Base-by-base conservation (phyloP, 2,329 filamentous ascomycete species). In the Dactylellina sp. region DNA sequence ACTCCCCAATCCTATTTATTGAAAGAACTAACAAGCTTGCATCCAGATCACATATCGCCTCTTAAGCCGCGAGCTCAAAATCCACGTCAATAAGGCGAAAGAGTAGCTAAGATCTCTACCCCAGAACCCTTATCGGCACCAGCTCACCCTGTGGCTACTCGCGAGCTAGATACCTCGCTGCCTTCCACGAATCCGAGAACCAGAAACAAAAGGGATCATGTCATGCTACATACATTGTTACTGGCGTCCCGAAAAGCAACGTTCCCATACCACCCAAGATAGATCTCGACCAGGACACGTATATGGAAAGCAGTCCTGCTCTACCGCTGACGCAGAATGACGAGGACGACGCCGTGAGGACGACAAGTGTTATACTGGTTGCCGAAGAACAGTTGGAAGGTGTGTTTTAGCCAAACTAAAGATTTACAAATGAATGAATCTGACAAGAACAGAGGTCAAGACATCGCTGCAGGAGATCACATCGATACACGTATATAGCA, bases 171-270 rank as follows among this genome's bases (percentile, higher is more conserved):
- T 81, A 91, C 96, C 32, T 98, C 96, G 77, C 71, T 37, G 57
- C 62, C 16, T 68, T 68, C 25, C 88, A 97, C 80, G 85, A 86
- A 75, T 87, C 85, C 65, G 91, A 96, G 80, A 96, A 93, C 81
- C 85, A 84, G 62, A 91, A 90, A 81, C 90, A 88, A 74, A 85
- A 90, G 0, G 86, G 88, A 20, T 89, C 88, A 24, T 84, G 97
- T n/a, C 88, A 96, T 82, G 95, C 94, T 47, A 97, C 93, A n/a
- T 99, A 97, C 81, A 84, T 97, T 53, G 80, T 99, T 49, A 90
- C 89, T 56, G 70, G 95, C 94, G 40, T 86, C 84, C 63, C 77
- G 59, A 70, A 77, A 46, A 62, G 64, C 16, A 22, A 46, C 22
- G 16, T 62, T 24, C 20, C 59, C 2, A 16, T 47, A 24, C 47